Evolutionary conservation across 805 yeast species (phyloP), one percentile per base, ranked within the genome.

Genomic region (Debaryomyces tyrocola): DNA sequence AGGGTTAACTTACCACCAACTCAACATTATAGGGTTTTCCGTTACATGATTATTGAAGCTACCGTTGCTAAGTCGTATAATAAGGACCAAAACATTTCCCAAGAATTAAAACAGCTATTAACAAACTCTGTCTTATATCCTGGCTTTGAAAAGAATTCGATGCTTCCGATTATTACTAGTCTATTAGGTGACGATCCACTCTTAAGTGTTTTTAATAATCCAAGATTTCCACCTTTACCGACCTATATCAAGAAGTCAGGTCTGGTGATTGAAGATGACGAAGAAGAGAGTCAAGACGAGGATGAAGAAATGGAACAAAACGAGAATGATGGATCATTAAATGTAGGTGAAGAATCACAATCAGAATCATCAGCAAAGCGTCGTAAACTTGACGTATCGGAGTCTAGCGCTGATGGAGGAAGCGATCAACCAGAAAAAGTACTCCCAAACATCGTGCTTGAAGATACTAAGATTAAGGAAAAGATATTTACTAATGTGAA

Each of bases 161-260:
- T 87, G 27, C 70, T 87, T 49, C 96, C 97, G 7, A 80, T 91
- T 47, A 84, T 86, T 1, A 63, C 80, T 10, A 66, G 72, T 2
- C 57, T 86, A 5, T 60, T 85, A 48, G 73, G 73, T 3, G 63
- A 75, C 36, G 80, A 82, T 56, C 77, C 73, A 7, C 59, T 79
- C 17, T 60, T 84, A 36, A 80, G 87, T 57, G 71, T 85, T 1
- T 72, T 88, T 54, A 76, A 80, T 44, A 85, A 86, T 56, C 96
- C 96, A 36, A 74, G 94, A 56, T 79, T 89, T 54, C 96, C 96
- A 3, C 73, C 72, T 6, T 56, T 68, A 41, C 69, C 72, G 5
- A 50, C 52, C 11, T 63, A 50, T 14, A 31, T 31, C 14, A 31
- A 31, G 34, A 40, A 37, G 11, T 41, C 24, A 41, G 46, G 28